Evolutionary conservation across 2,329 filamentous ascomycete genomes (phyloP).

Genomic region (Aspergillus fijiensis): DNA sequence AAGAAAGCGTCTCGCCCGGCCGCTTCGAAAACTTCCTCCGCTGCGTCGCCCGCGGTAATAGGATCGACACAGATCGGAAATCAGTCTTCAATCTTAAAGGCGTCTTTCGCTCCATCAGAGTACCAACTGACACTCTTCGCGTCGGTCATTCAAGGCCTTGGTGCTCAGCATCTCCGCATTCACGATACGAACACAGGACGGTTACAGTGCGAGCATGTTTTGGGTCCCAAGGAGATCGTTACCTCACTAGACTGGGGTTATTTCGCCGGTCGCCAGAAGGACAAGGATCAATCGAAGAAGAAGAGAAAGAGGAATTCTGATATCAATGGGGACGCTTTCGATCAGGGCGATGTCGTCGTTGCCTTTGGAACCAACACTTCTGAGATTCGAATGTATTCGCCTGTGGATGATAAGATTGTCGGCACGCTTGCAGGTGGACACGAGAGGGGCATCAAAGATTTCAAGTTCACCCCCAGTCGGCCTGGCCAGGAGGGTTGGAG

Average conservation of each 20-base stretch:
- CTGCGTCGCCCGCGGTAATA: slow-evolving; percentile 39
- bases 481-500: slow-evolving; percentile 51
- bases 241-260: slow-evolving; percentile 55
- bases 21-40: slow-evolving; percentile 46
- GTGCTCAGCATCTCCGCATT: slow-evolving; percentile 53
- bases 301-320: slow-evolving; percentile 51
- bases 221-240: slow-evolving; percentile 48
- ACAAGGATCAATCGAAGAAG: slow-evolving; percentile 46
- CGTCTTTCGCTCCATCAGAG: slow-evolving; percentile 52
- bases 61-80: slow-evolving; percentile 38
- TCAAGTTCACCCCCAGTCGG: slow-evolving; percentile 49
- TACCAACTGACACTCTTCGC: slow-evolving; percentile 55
- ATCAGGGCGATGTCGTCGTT: slow-evolving; percentile 46
- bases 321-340: slow-evolving; percentile 41
- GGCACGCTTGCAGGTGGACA: slow-evolving; percentile 48
- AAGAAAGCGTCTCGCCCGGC: slow-evolving; percentile 47
- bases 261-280: slow-evolving; percentile 36
- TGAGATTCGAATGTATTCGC: slow-evolving; percentile 52
- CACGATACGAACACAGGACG: slow-evolving; percentile 52
- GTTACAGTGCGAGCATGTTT: slow-evolving; percentile 51
- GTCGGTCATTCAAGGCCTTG: slow-evolving; percentile 54
- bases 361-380: slow-evolving; percentile 51
- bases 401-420: slow-evolving; percentile 48
- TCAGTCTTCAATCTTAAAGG: slow-evolving; percentile 50
- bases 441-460: slow-evolving; percentile 50